Base-by-base conservation (phyloP, 2,329 filamentous ascomycete species). In the Fusarium hainanense region DNA sequence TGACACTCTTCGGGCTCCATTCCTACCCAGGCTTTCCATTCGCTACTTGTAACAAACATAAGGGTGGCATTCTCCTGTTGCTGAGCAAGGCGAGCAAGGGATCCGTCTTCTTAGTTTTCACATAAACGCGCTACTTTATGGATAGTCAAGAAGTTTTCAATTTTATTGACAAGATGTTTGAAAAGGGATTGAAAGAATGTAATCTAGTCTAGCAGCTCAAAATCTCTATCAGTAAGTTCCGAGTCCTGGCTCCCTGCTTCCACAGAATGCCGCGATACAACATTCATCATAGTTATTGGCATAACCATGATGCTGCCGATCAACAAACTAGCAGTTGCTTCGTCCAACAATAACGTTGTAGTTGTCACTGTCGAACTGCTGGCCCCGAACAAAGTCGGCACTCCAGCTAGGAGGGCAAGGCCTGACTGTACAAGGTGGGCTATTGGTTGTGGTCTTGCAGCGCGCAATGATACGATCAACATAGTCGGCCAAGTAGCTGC, bases 401-500 rank as follows among this genome's bases (percentile, higher is more conserved):
- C 5, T n/a, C 43, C 43, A 46, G 18, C 43, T 46, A 46, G 43
- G 43, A 46, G 43, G 14, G 43, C 43, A 46, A 12, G 43, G 43
- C 16, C 9, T 46, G 43, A 23, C 21, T 46, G 21, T 25, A 4
- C 43, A 46, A 46, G 43, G 43, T 5, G 43, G 43, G 23, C 43
- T 46, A 1, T 21, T 46, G 43, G 43, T 46, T 11, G 7, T 11
- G 0, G 43, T 7, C 43, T 46, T 21, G 43, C 43, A 46, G 4
- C 23, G 7, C 4, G 43, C 1, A 13, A 46, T 46, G 12, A 46
- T 46, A 7, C 43, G 43, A 13, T 46, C 43, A 46, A 46, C 43
- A 5, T 46, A 46, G 21, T 46, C 43, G n/a, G 43, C 43, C 16
- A 46, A 18, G 43, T 46, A 46, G 43, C 43, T 46, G 43, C 43